A percentile compares a stretch with the other conserved stretches of the same genome.
Evolutionary conservation across 257 asterid species (phyloP).

Genomic region (Solanum tarapatanum): DNA sequence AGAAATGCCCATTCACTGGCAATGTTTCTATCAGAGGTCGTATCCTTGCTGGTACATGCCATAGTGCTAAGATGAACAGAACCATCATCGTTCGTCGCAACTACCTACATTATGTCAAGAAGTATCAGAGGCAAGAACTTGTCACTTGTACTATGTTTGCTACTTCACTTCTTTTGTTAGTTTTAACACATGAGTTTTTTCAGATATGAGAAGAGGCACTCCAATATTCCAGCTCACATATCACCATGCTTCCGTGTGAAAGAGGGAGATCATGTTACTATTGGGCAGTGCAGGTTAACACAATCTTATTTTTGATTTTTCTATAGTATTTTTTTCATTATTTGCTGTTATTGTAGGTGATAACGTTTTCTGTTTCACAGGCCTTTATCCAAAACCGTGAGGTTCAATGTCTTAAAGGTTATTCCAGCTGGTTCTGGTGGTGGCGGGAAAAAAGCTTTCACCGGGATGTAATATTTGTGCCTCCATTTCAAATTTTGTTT

Average conservation of each 20-base stretch:
- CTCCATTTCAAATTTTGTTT: not conserved
- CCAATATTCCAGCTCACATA: slow-evolving; percentile 31
- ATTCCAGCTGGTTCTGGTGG: slow-evolving; percentile 33
- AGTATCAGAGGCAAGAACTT: slow-evolving; percentile 26
- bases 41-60: slow-evolving; percentile 36
- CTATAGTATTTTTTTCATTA: not conserved
- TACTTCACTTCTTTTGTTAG: not conserved
- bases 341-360: not conserved
- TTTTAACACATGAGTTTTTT: not conserved
- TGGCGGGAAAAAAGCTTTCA: slow-evolving; percentile 11
- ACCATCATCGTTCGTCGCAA: slow-evolving; percentile 34
- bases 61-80: slow-evolving; percentile 42
- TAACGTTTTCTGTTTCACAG: not conserved
- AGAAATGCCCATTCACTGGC: slow-evolving; percentile 31
- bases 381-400: slow-evolving; percentile 33
- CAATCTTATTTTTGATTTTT: not conserved
- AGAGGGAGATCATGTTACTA: slow-evolving; percentile 31
- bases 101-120: slow-evolving; percentile 38
- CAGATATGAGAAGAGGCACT: slow-evolving; percentile 38
- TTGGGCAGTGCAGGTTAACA: slow-evolving; percentile 31
- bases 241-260: slow-evolving; percentile 30
- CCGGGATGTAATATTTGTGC: not conserved
- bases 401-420: slow-evolving; percentile 34
- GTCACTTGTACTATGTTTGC: not conserved
- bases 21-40: slow-evolving; percentile 28